Evolutionary conservation across 352 stramenopile genomes (phyloP), one percentile per base, ranked within the genome.

Genomic region (Elongisporangium senticosum): DNA sequence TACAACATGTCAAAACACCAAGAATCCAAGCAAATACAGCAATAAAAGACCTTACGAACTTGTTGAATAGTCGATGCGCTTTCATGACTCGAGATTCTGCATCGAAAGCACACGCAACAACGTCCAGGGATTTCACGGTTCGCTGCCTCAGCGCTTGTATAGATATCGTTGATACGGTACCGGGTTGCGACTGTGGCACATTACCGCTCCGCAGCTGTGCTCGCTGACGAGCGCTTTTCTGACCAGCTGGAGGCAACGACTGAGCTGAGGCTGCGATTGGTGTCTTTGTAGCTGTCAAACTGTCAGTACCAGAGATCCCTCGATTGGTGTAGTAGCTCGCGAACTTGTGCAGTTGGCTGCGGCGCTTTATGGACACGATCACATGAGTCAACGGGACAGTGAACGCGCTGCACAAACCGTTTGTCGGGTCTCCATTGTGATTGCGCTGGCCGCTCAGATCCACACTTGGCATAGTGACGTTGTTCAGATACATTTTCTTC

Each of bases 281-380:
- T 52, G 61, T 51, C 4, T 40, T n/a, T 21, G 61, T 47, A 6
- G 63, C 53, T 10, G 64, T 72, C 20, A 90, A 55, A 28, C 76
- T 68, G 49, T 82, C 72, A 0, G 80, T 72, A 1, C 80, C 80
- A 1, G 80, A 84, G 54, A 90, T 87, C 7, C 80, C 80, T 17
- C 79, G 75, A 59, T 71, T 83, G 10, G 68, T 64, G 61, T 90
- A 90, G 67, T 86, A 90, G 51, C 67, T 69, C 8, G 80, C 77
- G 50, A 90, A 90, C 51, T 88, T 74, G 54, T 79, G 72, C 56
- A 90, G 67, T 53, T 90, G 80, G 11, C 67, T 65, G 6, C 80
- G 74, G 0, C 80, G 77, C 58, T 90, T 88, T 62, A 90, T 79
- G 11, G 74, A 85, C 13, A 89, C 73, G 50, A 90, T 84, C 14